Percentiles rank a stretch among this genome's conserved stretches.
Conservation (phyloP, 768 basidiomycete genomes). For the Asterophora parasitica region DNA sequence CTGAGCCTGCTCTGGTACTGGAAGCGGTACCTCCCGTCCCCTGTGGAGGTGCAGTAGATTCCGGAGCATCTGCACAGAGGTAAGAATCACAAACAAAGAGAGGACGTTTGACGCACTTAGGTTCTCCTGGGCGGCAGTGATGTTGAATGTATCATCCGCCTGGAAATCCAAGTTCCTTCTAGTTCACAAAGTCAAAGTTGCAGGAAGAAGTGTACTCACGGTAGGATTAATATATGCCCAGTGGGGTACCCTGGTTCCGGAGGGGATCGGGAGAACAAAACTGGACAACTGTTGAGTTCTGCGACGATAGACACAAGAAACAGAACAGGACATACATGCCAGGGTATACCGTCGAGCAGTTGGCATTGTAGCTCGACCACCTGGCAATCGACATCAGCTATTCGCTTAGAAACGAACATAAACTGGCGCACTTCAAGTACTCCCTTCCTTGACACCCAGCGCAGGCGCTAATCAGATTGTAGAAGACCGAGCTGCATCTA, state of each 20-base stretch:
- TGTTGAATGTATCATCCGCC: slow-evolving; percentile 29
- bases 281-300: slow-evolving; percentile 19
- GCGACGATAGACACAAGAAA: background rate
- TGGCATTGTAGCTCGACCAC: slow-evolving; percentile 42
- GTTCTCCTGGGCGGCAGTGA: slow-evolving; percentile 22
- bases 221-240: slow-evolving; percentile 46
- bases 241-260: slow-evolving; percentile 37
- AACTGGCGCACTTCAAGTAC: slow-evolving; percentile 26
- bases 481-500: slow-evolving; percentile 47
- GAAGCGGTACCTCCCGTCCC: slow-evolving; percentile 18
- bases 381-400: slow-evolving; percentile 22
- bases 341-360: slow-evolving; percentile 40
- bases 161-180: slow-evolving; percentile 9
- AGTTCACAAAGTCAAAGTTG: background rate
- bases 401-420: no score
- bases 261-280: slow-evolving; percentile 34
- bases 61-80: slow-evolving; percentile 24
- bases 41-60: slow-evolving; percentile 28
- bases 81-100: background rate
- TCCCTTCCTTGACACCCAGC: slow-evolving; percentile 39
- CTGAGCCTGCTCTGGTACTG: slow-evolving; percentile 4
- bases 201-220: slow-evolving; percentile 20
- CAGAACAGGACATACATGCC: slow-evolving; percentile 22
- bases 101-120: slow-evolving; percentile 17
- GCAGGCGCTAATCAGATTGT: slow-evolving; percentile 50